Percentiles rank a stretch among this genome's conserved stretches.
Conservation (phyloP, 2,329 filamentous ascomycete species). For the Penicillium fuscoglaucum region DNA sequence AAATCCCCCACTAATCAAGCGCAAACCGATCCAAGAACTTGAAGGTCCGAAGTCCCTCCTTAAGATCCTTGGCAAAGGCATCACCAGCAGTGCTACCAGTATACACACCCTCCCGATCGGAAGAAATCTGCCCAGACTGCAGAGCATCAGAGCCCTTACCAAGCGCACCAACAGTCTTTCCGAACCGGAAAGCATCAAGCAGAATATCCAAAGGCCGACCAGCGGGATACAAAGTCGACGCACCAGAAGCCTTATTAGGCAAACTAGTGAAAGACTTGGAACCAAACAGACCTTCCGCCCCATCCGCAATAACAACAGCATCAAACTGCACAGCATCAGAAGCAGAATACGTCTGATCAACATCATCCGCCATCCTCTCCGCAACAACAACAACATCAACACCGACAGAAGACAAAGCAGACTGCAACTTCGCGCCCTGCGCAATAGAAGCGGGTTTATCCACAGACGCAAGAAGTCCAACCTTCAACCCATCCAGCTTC, state of each 20-base stretch:
- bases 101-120: conserved; percentile 39
- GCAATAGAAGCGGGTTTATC: conserved; percentile 46
- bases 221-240: conserved; percentile 62
- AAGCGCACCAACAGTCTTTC: conserved; percentile 66
- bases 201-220: conserved; percentile 66
- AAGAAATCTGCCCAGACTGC: conserved; percentile 47
- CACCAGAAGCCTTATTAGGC: conserved; percentile 36
- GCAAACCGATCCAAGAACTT: conserved; percentile 67
- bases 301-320: conserved; percentile 58
- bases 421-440: conserved; percentile 54
- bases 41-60: conserved; percentile 62
- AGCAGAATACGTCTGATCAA: conserved; percentile 65
- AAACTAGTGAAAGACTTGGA: conserved; percentile 19
- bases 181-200: conserved; percentile 64
- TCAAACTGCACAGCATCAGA: conserved; percentile 55
- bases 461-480: conserved; percentile 61
- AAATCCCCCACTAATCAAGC: conserved; percentile 24
- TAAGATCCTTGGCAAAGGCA: conserved; percentile 49
- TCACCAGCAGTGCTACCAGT: conserved; percentile 34
- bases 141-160: conserved; percentile 49
- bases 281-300: conserved; percentile 55
- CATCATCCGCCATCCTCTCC: conserved; percentile 55
- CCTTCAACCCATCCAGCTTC: conserved; percentile 62
- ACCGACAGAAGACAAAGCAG: conserved; percentile 42
- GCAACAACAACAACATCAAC: conserved; percentile 62